Evolutionary conservation across 257 asterid species (phyloP).

Genomic region (Petunia axillaris): DNA sequence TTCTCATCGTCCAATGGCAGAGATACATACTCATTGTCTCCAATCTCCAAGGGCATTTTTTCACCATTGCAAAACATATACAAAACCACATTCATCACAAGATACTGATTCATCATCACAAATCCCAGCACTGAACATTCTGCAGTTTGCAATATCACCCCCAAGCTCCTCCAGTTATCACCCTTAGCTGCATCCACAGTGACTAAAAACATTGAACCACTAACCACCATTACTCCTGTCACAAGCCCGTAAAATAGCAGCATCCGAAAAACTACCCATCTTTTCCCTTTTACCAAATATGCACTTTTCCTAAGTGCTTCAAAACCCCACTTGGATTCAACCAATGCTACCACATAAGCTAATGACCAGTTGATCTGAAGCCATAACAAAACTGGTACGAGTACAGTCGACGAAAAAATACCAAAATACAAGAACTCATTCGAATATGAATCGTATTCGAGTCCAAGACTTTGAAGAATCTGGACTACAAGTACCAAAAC

Average conservation of each 20-base stretch:
- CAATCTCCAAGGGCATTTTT: not conserved
- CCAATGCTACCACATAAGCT: constrained; percentile 2
- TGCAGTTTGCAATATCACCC: not conserved
- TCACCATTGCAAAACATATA: not conserved
- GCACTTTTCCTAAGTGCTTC: constrained; percentile 15
- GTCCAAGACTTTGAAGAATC: not conserved
- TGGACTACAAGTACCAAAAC: not conserved
- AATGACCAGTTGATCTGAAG: constrained; percentile 5
- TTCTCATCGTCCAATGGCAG: too few relatives aligned
- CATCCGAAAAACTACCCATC: not conserved
- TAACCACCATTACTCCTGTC: constrained; percentile 52
- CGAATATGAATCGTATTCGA: too few relatives aligned
- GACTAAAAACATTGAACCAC: constrained; percentile 37
- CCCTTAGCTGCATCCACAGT: constrained; percentile 46
- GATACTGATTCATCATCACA: not conserved
- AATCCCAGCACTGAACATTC: not conserved
- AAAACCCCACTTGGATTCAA: constrained; percentile 24
- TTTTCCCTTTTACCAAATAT: constrained; percentile 20
- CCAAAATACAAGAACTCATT: not conserved
- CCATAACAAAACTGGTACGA: too few relatives aligned
- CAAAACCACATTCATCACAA: not conserved
- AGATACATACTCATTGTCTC: not conserved
- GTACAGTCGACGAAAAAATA: rapidly evolving
- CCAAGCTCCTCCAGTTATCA: constrained; percentile 22
- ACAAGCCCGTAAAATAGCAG: constrained; percentile 39